A percentile compares a stretch with the other conserved stretches of the same genome.
phyloP scores from a whole-genome alignment of 345 rosid species.

The Eucalyptus albens region DNA sequence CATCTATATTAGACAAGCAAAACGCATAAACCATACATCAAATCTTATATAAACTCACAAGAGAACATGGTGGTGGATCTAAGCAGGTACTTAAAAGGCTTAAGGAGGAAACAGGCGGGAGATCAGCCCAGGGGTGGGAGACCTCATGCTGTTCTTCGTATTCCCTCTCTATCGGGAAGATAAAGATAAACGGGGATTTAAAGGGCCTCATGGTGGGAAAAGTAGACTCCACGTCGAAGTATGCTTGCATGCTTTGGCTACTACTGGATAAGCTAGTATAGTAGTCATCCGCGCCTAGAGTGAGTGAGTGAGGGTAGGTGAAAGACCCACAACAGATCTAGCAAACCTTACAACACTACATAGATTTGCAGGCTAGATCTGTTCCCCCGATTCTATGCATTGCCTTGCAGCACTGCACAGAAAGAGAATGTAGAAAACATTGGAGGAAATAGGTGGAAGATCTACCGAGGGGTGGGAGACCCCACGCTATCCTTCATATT shows the following conservation, averaged over 20 bases:
- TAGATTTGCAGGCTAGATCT: fast-evolving
- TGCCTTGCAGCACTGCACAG: fast-evolving
- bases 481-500: fast-evolving
- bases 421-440: no score
- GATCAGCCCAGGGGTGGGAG: fast-evolving
- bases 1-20: neutral
- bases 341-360: fast-evolving
- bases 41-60: neutral
- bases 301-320: no score
- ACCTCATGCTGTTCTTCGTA: fast-evolving
- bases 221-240: fast-evolving
- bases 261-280: fast-evolving
- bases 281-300: fast-evolving
- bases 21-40: neutral
- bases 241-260: no score
- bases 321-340: fast-evolving
- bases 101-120: fast-evolving
- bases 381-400: no score
- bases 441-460: fast-evolving
- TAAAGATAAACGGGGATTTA: fast-evolving
- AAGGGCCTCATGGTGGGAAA: fast-evolving
- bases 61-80: neutral
- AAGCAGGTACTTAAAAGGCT: fast-evolving
- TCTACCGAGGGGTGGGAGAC: fast-evolving
- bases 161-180: fast-evolving